These are phyloP conservation scores for Phytophthora sansomeana DNA, from an alignment of 352 stramenopile genomes.

Conservation along the genomic window DNA sequence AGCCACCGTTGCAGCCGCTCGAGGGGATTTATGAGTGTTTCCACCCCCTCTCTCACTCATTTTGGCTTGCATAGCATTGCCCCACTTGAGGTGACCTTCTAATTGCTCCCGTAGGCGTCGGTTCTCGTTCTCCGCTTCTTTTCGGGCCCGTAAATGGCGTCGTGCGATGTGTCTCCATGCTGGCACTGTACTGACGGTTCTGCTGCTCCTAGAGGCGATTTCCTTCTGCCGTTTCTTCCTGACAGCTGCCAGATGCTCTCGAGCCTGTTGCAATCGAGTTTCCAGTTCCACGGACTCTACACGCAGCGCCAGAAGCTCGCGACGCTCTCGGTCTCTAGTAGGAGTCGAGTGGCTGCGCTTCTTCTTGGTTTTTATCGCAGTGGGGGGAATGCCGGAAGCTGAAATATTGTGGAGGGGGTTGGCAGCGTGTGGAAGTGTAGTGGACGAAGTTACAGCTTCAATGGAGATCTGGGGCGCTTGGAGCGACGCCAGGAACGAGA, in stretches of 20 bases:
- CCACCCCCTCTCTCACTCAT: slow-evolving; percentile 10
- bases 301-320: slow-evolving; percentile 38
- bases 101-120: slow-evolving; percentile 24
- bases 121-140: slow-evolving; percentile 36
- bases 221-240: slow-evolving; percentile 12
- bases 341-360: slow-evolving; percentile 43
- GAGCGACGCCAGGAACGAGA: slow-evolving; percentile 7
- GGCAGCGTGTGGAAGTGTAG: neutral
- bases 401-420: neutral
- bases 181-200: slow-evolving; percentile 30
- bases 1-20: slow-evolving; percentile 10
- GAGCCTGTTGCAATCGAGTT: slow-evolving; percentile 22
- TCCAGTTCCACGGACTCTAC: slow-evolving; percentile 31
- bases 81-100: slow-evolving; percentile 29
- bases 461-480: neutral
- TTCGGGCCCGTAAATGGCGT: slow-evolving; percentile 25
- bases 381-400: neutral
- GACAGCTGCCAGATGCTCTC: slow-evolving; percentile 13
- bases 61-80: slow-evolving; percentile 26
- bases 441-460: slow-evolving; percentile 3
- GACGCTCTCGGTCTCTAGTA: slow-evolving; percentile 41
- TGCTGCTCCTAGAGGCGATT: slow-evolving; percentile 18
- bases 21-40: slow-evolving; percentile 5
- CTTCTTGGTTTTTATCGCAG: slow-evolving; percentile 28
- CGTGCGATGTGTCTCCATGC: slow-evolving; percentile 45